phyloP scores from a whole-genome alignment of 768 basidiomycete species.

The Gloeophyllum trabeum region DNA sequence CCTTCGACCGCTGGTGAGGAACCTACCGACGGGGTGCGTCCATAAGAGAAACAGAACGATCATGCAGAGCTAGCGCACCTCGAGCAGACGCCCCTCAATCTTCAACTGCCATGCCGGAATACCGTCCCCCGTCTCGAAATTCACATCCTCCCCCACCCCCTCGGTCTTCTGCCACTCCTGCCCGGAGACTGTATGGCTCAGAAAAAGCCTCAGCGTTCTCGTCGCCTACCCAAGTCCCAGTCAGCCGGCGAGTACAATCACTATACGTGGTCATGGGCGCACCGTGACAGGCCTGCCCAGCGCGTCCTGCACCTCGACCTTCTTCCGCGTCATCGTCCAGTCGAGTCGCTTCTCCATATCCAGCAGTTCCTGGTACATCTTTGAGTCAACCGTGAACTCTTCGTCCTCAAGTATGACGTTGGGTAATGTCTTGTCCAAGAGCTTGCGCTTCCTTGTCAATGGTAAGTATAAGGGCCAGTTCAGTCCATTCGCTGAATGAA shows the following conservation, averaged over 20 bases:
- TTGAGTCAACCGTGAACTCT: constrained; percentile 70
- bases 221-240: constrained; percentile 43
- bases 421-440: constrained; percentile 71
- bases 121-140: constrained; percentile 78
- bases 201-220: constrained; percentile 73
- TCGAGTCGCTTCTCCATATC: constrained; percentile 88
- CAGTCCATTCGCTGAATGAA: too few species aligned
- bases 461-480: too few species aligned
- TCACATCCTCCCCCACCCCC: too few species aligned
- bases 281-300: constrained; percentile 65
- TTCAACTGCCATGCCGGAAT: constrained; percentile 85
- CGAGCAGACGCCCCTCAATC: constrained; percentile 79
- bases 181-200: constrained; percentile 79
- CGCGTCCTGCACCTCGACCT: constrained; percentile 86
- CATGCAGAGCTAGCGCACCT: constrained; percentile 33
- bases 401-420: constrained; percentile 65
- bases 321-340: constrained; percentile 91
- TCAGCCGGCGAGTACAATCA: constrained; percentile 1
- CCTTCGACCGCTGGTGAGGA: constrained; percentile 50
- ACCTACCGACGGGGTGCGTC: constrained; percentile 32
- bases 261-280: constrained; percentile 10
- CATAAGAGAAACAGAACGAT: background rate
- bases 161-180: constrained; percentile 68
- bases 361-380: constrained; percentile 77
- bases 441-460: constrained; percentile 75